A percentile compares a stretch with the other conserved stretches of the same genome.
Evolutionary conservation across 2,329 filamentous ascomycete genomes (phyloP).

Genomic region (Neofusicoccum cordaticola): DNA sequence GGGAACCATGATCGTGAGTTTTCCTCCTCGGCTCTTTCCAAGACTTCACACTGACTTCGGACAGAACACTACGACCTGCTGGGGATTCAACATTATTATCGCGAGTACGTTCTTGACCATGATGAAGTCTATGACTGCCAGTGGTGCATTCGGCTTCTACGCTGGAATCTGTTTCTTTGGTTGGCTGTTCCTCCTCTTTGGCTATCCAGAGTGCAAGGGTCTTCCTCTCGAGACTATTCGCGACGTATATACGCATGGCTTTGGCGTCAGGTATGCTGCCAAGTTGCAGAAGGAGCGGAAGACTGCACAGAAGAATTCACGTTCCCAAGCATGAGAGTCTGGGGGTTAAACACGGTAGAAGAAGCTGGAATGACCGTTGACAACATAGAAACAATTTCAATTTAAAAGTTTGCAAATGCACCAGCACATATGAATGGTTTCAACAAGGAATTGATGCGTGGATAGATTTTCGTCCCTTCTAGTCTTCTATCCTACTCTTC

Average conservation of each 20-base stretch:
- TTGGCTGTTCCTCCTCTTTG: conserved; percentile 38
- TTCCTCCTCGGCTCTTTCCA: not conserved
- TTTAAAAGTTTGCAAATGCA: too few species aligned
- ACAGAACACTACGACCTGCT: conserved; percentile 27
- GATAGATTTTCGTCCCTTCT: too few species aligned
- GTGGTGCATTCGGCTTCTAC: conserved; percentile 41
- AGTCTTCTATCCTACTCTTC: too few species aligned
- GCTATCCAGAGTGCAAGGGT: conserved; percentile 41
- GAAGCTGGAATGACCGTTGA: too few species aligned
- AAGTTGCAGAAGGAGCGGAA: conserved; percentile 11
- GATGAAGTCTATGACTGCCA: conserved; percentile 37
- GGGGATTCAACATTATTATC: conserved; percentile 29
- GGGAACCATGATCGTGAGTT: conserved; percentile 37
- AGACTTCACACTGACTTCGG: not conserved
- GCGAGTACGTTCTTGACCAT: conserved; percentile 39
- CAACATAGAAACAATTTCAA: too few species aligned
- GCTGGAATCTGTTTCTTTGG: conserved; percentile 40
- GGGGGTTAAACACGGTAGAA: too few species aligned
- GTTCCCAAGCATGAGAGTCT: not conserved
- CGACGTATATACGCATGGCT: conserved; percentile 35
- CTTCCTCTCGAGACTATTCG: conserved; percentile 36
- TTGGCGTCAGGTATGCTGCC: conserved; percentile 34
- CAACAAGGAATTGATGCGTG: too few species aligned
- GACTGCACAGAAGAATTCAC: not conserved
- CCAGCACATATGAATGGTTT: too few species aligned